phyloP scores from a whole-genome alignment of 192 early-diverging fungal genomes.

The Phlyctochytrium bullatum region DNA sequence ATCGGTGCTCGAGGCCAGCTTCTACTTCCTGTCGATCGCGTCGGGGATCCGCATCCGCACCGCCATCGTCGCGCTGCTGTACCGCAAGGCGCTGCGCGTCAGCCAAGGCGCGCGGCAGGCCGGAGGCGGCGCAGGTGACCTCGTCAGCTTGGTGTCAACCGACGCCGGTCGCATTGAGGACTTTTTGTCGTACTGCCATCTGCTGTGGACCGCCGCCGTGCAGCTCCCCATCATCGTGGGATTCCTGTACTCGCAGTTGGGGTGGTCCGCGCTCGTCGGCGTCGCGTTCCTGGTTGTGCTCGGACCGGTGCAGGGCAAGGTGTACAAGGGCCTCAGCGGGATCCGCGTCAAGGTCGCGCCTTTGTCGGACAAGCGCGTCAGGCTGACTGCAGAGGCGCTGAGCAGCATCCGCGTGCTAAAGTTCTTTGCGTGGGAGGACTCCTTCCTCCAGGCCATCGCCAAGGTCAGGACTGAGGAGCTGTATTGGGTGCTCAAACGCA shows the following conservation, averaged over 20 bases:
- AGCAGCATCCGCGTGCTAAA: slow-evolving; percentile 75
- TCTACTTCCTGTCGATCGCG: slow-evolving; percentile 31
- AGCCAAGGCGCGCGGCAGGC: slow-evolving; percentile 51
- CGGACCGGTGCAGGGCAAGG: slow-evolving; percentile 37
- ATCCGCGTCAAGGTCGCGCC: slow-evolving; percentile 45
- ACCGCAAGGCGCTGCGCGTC: slow-evolving; percentile 56
- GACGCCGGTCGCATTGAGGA: slow-evolving; percentile 25
- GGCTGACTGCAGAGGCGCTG: slow-evolving; percentile 65
- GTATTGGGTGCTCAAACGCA: slow-evolving; percentile 29
- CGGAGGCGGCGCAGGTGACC: slow-evolving; percentile 55
- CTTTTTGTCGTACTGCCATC: slow-evolving; percentile 24
- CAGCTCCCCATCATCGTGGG: slow-evolving; percentile 64
- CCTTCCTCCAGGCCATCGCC: slow-evolving; percentile 64
- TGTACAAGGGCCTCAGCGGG: slow-evolving; percentile 33
- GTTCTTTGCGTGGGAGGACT: slow-evolving; percentile 70
- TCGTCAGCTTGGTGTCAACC: slow-evolving; percentile 57
- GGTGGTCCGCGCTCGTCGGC: slow-evolving; percentile 48
- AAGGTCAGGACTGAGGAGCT: slow-evolving; percentile 48
- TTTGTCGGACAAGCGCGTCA: slow-evolving; percentile 71
- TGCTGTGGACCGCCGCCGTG: slow-evolving; percentile 54
- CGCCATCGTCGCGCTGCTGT: slow-evolving; percentile 55
- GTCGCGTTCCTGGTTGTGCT: slow-evolving; percentile 46
- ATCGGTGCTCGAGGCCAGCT: slow-evolving; percentile 35
- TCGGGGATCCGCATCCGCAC: slow-evolving; percentile 43
- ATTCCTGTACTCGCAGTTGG: slow-evolving; percentile 38